Conservation (phyloP, 306 rosid genomes). For the Acacia confusa region DNA sequence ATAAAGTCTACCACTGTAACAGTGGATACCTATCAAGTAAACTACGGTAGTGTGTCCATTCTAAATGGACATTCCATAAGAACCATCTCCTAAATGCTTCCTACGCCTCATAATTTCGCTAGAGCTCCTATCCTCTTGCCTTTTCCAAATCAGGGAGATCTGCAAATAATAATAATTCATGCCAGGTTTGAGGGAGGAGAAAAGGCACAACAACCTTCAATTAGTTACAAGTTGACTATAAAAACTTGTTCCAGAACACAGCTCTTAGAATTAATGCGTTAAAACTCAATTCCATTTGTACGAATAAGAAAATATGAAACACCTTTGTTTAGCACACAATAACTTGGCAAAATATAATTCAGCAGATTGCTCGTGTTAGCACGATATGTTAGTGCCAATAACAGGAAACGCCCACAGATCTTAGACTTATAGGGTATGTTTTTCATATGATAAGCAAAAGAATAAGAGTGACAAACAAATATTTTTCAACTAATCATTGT, state of each 20-base stretch:
- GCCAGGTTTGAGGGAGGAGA: neutral
- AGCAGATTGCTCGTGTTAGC: conserved; percentile 1
- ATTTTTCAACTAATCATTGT: conserved; percentile 23
- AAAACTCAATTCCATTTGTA: neutral
- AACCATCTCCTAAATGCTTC: conserved; percentile 29
- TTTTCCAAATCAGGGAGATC: conserved; percentile 96
- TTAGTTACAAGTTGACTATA: neutral
- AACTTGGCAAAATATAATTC: neutral
- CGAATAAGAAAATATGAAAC: neutral
- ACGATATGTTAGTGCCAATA: neutral
- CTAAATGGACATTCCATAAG: conserved; percentile 21
- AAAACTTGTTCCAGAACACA: neutral
- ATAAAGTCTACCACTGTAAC: conserved; percentile 20
- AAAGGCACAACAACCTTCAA: neutral
- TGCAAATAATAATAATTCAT: conserved; percentile 32
- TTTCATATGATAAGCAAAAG: neutral
- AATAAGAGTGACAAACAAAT: conserved; percentile 14
- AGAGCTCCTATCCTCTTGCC: conserved; percentile 58
- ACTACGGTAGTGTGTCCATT: conserved; percentile 22
- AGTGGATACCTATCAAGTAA: conserved; percentile 24
- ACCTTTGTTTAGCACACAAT: neutral
- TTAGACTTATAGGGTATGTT: neutral
- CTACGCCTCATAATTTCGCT: conserved; percentile 5
- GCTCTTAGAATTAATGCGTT: neutral
- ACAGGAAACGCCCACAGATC: neutral